phyloP scores from a whole-genome alignment of 305 asterid genomes.

The Solanum aculeatissimum region DNA sequence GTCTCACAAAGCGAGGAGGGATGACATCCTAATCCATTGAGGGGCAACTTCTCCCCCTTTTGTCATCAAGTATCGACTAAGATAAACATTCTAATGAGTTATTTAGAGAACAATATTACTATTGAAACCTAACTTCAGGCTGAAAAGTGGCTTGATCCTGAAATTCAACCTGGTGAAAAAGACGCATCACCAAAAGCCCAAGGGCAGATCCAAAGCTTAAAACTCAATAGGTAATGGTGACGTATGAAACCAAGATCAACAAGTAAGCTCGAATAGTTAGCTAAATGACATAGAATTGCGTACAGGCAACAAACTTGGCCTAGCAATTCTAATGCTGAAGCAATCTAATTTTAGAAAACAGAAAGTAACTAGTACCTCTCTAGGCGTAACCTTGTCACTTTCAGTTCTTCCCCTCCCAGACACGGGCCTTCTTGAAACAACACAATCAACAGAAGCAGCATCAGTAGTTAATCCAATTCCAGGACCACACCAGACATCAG shows the following conservation, averaged over 20 bases:
- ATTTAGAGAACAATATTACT: not conserved
- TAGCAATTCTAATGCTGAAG: not conserved
- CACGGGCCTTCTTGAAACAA: conserved; percentile 56
- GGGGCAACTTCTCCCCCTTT: not conserved
- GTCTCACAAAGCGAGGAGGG: not conserved
- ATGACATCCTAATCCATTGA: not conserved
- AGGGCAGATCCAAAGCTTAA: not conserved
- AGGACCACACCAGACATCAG: conserved; percentile 86
- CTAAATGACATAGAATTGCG: not conserved
- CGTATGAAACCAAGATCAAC: not conserved
- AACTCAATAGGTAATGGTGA: not conserved
- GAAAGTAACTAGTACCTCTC: conserved; percentile 37
- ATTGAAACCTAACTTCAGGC: not conserved
- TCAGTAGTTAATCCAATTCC: conserved; percentile 58
- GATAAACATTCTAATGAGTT: not conserved
- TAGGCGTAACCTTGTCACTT: conserved; percentile 32
- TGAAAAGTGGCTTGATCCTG: not conserved
- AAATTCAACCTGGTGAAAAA: not conserved
- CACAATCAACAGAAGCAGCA: conserved; percentile 78
- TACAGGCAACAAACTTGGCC: not conserved
- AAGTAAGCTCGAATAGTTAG: not conserved
- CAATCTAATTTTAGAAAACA: not conserved
- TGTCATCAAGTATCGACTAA: not conserved
- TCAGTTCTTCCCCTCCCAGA: conserved; percentile 52
- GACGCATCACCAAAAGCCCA: not conserved